Evolutionary conservation across 2,329 filamentous ascomycete species (phyloP).

Genomic region (Amauroascus verrucosus): DNA sequence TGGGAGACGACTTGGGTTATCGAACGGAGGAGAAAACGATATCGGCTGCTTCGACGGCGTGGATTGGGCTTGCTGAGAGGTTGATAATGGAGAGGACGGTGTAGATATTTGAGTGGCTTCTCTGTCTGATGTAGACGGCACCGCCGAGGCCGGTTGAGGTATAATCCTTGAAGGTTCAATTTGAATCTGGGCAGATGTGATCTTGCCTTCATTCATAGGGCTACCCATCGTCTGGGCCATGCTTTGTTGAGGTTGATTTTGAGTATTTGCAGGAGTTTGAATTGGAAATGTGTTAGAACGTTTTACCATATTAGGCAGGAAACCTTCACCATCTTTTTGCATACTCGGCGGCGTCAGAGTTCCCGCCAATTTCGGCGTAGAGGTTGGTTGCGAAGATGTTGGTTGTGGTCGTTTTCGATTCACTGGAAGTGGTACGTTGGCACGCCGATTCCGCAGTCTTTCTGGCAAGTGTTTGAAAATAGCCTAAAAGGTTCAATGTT

Average conservation of each 20-base stretch:
- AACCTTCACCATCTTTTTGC: conserved; percentile 13
- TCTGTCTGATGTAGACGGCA: conserved; percentile 9
- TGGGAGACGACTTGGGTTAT: conserved; percentile 29
- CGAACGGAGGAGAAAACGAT: conserved; percentile 28
- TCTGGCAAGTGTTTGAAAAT: conserved; percentile 79
- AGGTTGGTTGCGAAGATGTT: conserved; percentile 1
- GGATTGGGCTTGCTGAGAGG: conserved; percentile 12
- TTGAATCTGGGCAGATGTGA: neutral
- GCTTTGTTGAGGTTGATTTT: conserved; percentile 20
- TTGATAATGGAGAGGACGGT: conserved; percentile 11
- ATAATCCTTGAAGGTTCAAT: conserved; percentile 6
- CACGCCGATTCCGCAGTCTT: conserved; percentile 49
- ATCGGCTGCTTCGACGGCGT: conserved; percentile 13
- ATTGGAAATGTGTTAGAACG: conserved; percentile 35
- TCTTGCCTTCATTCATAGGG: conserved; percentile 25
- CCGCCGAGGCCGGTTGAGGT: conserved; percentile 8
- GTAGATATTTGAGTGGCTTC: conserved; percentile 13
- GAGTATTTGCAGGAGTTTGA: conserved; percentile 20
- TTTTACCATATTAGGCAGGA: conserved; percentile 20
- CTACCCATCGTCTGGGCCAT: conserved; percentile 20
- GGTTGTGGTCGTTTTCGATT: conserved; percentile 39
- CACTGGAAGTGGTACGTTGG: conserved; percentile 34
- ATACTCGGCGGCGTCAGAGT: conserved; percentile 19
- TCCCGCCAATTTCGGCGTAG: conserved; percentile 13
- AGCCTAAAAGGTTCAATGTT: conserved; percentile 40